A percentile compares a stretch with the other conserved stretches of the same genome.
Conservation (phyloP, 2,329 filamentous ascomycete genomes). For the Zymoseptoria passerinii region DNA sequence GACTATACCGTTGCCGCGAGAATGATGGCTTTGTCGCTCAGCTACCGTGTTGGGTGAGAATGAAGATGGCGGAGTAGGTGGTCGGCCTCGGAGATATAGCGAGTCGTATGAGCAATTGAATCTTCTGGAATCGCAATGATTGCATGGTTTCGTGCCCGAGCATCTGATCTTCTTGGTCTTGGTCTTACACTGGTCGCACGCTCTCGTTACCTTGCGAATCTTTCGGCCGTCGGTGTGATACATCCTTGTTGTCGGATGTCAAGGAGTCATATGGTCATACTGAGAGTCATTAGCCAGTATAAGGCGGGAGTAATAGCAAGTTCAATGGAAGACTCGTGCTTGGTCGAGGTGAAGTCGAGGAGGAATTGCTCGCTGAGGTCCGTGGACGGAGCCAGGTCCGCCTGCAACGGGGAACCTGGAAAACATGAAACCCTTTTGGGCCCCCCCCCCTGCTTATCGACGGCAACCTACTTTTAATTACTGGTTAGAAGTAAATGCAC, state of each 20-base stretch:
- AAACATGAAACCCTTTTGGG: too few species aligned
- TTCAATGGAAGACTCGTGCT: too few species aligned
- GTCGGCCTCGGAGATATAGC: neutral
- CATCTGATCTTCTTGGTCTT: conserved; percentile 30
- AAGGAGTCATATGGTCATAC: too few species aligned
- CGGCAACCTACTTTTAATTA: too few species aligned
- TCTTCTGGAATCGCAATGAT: conserved; percentile 19
- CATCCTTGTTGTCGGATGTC: neutral
- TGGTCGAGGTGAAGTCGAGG: too few species aligned
- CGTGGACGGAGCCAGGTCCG: too few species aligned
- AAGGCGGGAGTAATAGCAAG: too few species aligned
- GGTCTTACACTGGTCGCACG: conserved; percentile 1
- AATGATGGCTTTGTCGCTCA: neutral
- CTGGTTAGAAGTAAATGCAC: too few species aligned
- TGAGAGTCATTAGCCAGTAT: too few species aligned
- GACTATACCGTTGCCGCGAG: neutral
- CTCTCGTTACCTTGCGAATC: neutral
- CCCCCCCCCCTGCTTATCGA: too few species aligned
- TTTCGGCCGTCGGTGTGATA: neutral
- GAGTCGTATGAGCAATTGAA: neutral
- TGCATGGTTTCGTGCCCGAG: conserved; percentile 32
- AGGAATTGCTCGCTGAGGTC: too few species aligned
- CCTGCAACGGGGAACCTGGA: too few species aligned
- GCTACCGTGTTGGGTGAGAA: neutral
- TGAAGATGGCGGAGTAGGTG: neutral